These are phyloP conservation scores for Microbotryum scabiosae DNA, from an alignment of 1,284 basidiomycete genomes.

Conservation along the genomic window DNA sequence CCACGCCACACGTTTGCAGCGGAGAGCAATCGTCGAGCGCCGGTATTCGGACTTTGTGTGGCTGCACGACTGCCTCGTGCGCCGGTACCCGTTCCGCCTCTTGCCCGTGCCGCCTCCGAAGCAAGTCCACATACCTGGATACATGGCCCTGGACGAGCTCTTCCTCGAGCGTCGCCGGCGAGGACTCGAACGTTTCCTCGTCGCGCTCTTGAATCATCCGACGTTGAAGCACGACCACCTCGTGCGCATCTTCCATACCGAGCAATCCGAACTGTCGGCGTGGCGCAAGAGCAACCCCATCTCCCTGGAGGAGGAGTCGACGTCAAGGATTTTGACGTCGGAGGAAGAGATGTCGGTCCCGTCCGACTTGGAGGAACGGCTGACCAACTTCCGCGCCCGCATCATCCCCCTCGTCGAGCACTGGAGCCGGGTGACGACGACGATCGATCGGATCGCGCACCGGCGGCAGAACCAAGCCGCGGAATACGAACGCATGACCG, in stretches of 20 bases:
- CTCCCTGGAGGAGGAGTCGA: slow-evolving; percentile 76
- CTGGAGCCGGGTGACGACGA: slow-evolving; percentile 77
- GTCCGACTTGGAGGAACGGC: slow-evolving; percentile 78
- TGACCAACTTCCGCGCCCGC: slow-evolving; percentile 58
- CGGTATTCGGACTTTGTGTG: slow-evolving; percentile 82
- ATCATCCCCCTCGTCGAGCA: slow-evolving; percentile 70
- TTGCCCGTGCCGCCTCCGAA: slow-evolving; percentile 83
- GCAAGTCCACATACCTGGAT: slow-evolving; percentile 65
- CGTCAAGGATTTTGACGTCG: slow-evolving; percentile 66
- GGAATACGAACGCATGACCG: slow-evolving; percentile 16
- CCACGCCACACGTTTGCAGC: not conserved
- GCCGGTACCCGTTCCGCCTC: slow-evolving; percentile 78
- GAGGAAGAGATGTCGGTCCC: slow-evolving; percentile 87
- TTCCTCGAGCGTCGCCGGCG: slow-evolving; percentile 84
- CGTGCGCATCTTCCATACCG: slow-evolving; percentile 56
- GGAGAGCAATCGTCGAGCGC: slow-evolving; percentile 37
- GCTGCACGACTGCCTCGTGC: slow-evolving; percentile 68
- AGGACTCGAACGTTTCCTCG: slow-evolving; percentile 71
- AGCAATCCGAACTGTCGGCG: slow-evolving; percentile 32
- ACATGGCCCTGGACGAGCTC: slow-evolving; percentile 58
- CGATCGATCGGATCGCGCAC: slow-evolving; percentile 74
- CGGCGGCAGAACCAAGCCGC: slow-evolving; percentile 46
- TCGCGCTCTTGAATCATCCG: slow-evolving; percentile 80
- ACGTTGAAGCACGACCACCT: slow-evolving; percentile 77
- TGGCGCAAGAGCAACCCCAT: slow-evolving; percentile 32